phyloP scores from a whole-genome alignment of 805 yeast species.

The Phaffomyces antillensis region DNA sequence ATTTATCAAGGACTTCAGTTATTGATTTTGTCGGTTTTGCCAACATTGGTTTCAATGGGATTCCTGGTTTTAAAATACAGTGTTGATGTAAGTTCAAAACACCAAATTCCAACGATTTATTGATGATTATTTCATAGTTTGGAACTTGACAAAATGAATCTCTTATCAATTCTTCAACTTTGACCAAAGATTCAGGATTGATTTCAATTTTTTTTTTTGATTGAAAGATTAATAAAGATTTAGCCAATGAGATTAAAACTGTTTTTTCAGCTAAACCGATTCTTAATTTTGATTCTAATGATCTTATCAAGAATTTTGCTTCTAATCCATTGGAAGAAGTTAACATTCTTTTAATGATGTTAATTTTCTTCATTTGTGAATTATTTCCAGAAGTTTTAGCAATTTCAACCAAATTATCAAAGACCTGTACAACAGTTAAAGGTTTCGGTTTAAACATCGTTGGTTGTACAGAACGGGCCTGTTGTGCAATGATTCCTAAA shows the following conservation, averaged over 20 bases:
- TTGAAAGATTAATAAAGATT: constrained; percentile 69
- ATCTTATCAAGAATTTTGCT: constrained; percentile 84
- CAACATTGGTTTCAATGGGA: constrained; percentile 95
- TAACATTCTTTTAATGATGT: constrained; percentile 72
- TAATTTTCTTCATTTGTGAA: constrained; percentile 73
- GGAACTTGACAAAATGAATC: constrained; percentile 89
- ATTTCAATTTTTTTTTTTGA: constrained; percentile 26
- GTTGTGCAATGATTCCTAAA: constrained; percentile 81
- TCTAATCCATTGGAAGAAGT: constrained; percentile 82
- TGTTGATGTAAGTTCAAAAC: constrained; percentile 55
- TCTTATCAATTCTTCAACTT: constrained; percentile 72
- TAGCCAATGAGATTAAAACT: constrained; percentile 75
- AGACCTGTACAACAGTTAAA: constrained; percentile 66
- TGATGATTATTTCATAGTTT: constrained; percentile 75
- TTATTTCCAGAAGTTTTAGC: constrained; percentile 75
- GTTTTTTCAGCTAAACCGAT: constrained; percentile 94
- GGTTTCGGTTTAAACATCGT: constrained; percentile 91
- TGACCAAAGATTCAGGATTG: constrained; percentile 37
- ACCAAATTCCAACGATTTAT: constrained; percentile 60
- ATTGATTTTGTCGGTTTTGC: constrained; percentile 96
- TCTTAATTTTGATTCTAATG: constrained; percentile 86
- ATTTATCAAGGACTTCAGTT: constrained; percentile 84
- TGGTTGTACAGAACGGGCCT: constrained; percentile 77
- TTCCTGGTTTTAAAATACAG: constrained; percentile 79
- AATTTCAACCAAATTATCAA: constrained; percentile 63